Conservation (phyloP, 1,139 yeast species). For the Blastobotrys arbuscula region DNA sequence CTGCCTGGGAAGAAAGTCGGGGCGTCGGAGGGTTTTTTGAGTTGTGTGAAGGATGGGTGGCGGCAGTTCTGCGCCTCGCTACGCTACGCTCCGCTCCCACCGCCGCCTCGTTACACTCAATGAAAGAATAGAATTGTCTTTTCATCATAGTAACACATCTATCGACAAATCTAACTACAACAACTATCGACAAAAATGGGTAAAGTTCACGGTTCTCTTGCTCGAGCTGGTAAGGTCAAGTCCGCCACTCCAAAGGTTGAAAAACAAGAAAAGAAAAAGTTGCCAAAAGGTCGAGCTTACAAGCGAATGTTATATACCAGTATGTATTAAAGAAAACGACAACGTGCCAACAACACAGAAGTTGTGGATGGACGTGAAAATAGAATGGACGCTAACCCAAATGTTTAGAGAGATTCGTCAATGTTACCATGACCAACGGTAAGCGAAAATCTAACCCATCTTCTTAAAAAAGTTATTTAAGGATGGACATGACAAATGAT, state of each 20-base stretch:
- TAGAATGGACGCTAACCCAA: not conserved
- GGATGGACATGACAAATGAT: no score
- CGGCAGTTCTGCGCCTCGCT: no score
- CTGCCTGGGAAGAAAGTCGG: no score
- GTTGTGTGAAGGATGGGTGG: no score
- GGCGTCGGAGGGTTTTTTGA: no score
- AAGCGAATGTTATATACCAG: constrained; percentile 98
- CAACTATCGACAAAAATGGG: no score
- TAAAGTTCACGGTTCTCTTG: constrained; percentile 99
- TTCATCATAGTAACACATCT: no score
- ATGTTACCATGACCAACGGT: constrained; percentile 97
- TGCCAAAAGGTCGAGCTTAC: constrained; percentile 90
- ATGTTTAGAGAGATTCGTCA: constrained; percentile 66
- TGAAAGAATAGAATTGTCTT: no score
- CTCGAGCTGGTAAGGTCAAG: constrained; percentile 99
- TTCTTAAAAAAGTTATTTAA: no score
- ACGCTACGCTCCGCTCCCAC: no score
- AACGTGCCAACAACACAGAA: not conserved
- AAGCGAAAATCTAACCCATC: constrained; percentile 99
- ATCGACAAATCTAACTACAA: no score
- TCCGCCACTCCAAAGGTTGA: constrained; percentile 96
- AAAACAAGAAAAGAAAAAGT: constrained; percentile 78
- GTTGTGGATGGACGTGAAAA: not conserved
- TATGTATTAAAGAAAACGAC: constrained; percentile 29
- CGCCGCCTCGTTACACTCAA: no score